Base-by-base conservation (phyloP, 2,329 filamentous ascomycete genomes). In the Neodidymelliopsis sp. region DNA sequence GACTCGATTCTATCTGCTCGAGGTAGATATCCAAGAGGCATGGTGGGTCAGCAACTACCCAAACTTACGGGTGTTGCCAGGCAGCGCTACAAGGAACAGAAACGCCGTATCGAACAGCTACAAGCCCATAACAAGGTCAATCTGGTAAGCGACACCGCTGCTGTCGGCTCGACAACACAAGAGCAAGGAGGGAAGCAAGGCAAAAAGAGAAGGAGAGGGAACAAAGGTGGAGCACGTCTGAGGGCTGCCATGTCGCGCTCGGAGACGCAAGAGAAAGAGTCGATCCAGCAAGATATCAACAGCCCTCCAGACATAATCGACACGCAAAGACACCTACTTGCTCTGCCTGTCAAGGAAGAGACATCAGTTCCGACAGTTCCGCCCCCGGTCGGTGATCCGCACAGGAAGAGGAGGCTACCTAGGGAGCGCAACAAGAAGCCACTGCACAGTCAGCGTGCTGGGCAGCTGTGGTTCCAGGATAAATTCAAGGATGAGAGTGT, bases 1-100 rank as follows among this genome's bases (percentile, higher is more conserved):
- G 28, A 47, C 18, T 18, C 7, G 10, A 35, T 36, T 10, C 23
- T 24, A 10, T n/a, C 20, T 9, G 28, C 31, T 9, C 47, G 30
- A 24, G 25, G 35, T 13, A 35, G 9, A 34, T 12, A 19, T 0
- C 27, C 28, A 3, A 40, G 13, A 11, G 27, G 18, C 18, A 39
- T 37, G 33, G 23, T 12, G 6, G 20, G 13, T 2, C n/a, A 28
- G 4, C 24, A 24, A 9, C 24, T 48, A 18, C 38, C 43, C 9
- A 45, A 39, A 15, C 27, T 33, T 15, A 47, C 20, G 2, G 42
- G 42, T 16, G 2, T n/a, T 11, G 41, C 23, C 9, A 41, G 38
- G 18, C 18, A 48, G 28, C 38, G 30, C 1, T 51, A 40, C 34
- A 35, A 44, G 6, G 18, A 34, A 7, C 47, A 47, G 24, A 49